Percentiles rank a stretch among this genome's conserved stretches.
phyloP scores from a whole-genome alignment of 1,284 basidiomycete species.

The Chalciporus sp. region DNA sequence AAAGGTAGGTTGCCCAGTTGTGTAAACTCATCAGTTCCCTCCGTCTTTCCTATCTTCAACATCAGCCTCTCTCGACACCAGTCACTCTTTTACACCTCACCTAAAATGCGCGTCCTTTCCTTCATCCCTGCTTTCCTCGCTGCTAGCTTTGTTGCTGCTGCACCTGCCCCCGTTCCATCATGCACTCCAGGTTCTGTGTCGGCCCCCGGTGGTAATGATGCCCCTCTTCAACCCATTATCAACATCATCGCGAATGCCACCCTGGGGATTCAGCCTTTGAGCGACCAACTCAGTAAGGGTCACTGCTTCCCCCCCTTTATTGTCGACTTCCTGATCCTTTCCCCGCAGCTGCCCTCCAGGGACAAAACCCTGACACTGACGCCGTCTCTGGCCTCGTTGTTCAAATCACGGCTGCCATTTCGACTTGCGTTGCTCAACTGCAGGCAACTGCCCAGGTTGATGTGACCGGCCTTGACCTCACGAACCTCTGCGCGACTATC shows the following conservation, averaged over 20 bases:
- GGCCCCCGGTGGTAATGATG: background rate
- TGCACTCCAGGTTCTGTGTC: too few species aligned
- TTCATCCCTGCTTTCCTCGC: conserved; percentile 22
- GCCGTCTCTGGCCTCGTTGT: background rate
- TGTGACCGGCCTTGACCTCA: background rate
- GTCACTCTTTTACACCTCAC: conserved; percentile 15
- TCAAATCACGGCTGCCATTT: background rate
- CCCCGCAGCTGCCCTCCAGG: too few species aligned
- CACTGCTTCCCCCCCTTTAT: accelerated
- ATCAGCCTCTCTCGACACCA: conserved; percentile 1
- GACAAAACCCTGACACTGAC: background rate
- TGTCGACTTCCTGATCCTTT: background rate
- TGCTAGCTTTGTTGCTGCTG: conserved; percentile 18
- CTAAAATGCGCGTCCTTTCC: conserved; percentile 24
- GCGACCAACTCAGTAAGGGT: conserved; percentile 6
- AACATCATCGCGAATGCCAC: background rate
- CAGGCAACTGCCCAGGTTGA: background rate
- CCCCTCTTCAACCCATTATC: conserved; percentile 1
- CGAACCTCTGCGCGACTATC: background rate
- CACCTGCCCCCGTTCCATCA: background rate
- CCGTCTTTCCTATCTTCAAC: background rate
- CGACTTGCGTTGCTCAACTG: background rate
- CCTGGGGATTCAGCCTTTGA: background rate
- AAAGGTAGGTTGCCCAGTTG: background rate
- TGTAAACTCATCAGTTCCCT: background rate